Conservation (phyloP, 306 rosid species). For the Castanopsis chinensis region DNA sequence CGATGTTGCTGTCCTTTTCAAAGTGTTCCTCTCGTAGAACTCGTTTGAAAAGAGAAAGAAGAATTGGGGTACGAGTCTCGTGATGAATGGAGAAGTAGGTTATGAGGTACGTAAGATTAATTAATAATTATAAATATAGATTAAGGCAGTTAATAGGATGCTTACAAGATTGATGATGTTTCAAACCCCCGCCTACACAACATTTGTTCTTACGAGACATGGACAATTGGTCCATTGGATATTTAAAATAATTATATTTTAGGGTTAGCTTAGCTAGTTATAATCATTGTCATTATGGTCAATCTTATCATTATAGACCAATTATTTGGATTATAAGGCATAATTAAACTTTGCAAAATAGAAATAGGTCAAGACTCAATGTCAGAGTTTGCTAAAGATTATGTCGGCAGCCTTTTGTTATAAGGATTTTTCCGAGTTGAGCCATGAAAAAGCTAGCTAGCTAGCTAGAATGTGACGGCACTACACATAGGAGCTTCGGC, state of each 20-base stretch:
- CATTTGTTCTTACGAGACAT: not conserved
- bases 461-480: no score
- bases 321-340: not conserved
- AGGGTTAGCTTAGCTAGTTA: not conserved
- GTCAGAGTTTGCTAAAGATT: not conserved
- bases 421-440: no score
- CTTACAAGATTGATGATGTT: constrained; percentile 4
- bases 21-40: not conserved
- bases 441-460: no score
- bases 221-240: not conserved
- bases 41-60: no score
- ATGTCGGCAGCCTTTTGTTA: no score
- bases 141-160: no score
- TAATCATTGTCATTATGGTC: not conserved
- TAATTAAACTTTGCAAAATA: not conserved
- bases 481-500: no score
- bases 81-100: constrained; percentile 1
- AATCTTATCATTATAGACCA: not conserved
- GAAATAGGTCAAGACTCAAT: not conserved
- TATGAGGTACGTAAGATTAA: not conserved
- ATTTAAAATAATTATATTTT: not conserved
- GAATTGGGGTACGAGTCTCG: constrained; percentile 1
- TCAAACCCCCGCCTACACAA: constrained; percentile 23
- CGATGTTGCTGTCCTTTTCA: not conserved
- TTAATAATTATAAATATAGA: no score